Evolutionary conservation across 2,329 filamentous ascomycete genomes (phyloP).

Genomic region (Colletotrichum nymphaeae): DNA sequence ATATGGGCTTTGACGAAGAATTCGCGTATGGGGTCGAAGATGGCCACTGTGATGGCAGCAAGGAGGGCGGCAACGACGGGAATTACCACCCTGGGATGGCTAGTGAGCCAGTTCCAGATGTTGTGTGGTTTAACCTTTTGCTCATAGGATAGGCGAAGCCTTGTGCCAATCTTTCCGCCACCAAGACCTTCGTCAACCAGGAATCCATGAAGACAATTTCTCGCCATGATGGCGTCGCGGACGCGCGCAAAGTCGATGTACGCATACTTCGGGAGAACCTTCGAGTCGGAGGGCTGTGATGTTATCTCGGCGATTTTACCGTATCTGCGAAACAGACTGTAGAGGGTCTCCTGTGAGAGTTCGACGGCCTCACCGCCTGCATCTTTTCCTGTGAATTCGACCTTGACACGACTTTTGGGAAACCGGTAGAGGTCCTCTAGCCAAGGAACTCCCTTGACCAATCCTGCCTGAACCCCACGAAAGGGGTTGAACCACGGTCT

Average conservation of each 20-base stretch:
- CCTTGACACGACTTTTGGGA: slow-evolving; percentile 79
- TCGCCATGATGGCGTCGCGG: slow-evolving; percentile 85
- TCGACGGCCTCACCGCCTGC: slow-evolving; percentile 80
- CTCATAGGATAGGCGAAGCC: slow-evolving; percentile 86
- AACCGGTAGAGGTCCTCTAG: slow-evolving; percentile 90
- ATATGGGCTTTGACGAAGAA: slow-evolving; percentile 93
- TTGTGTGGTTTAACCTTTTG: slow-evolving; percentile 80
- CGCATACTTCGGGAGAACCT: slow-evolving; percentile 83
- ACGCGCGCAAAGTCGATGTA: slow-evolving; percentile 80
- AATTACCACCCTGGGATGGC: slow-evolving; percentile 88
- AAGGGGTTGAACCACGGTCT: slow-evolving; percentile 94
- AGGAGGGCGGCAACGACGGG: slow-evolving; percentile 84
- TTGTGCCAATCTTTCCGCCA: slow-evolving; percentile 80
- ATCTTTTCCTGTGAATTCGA: slow-evolving; percentile 84
- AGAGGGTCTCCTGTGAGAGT: slow-evolving; percentile 86
- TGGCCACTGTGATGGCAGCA: slow-evolving; percentile 83
- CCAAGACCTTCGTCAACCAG: slow-evolving; percentile 75
- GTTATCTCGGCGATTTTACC: slow-evolving; percentile 91
- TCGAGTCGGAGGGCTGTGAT: slow-evolving; percentile 86
- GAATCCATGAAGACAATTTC: slow-evolving; percentile 92
- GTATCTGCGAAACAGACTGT: slow-evolving; percentile 88
- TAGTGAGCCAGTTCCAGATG: slow-evolving; percentile 88
- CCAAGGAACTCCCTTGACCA: slow-evolving; percentile 90
- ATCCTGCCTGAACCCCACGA: slow-evolving; percentile 73
- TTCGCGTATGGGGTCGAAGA: slow-evolving; percentile 94